Conservation (phyloP, 176 grass and related monocot species). For the Oryza australiensis region DNA sequence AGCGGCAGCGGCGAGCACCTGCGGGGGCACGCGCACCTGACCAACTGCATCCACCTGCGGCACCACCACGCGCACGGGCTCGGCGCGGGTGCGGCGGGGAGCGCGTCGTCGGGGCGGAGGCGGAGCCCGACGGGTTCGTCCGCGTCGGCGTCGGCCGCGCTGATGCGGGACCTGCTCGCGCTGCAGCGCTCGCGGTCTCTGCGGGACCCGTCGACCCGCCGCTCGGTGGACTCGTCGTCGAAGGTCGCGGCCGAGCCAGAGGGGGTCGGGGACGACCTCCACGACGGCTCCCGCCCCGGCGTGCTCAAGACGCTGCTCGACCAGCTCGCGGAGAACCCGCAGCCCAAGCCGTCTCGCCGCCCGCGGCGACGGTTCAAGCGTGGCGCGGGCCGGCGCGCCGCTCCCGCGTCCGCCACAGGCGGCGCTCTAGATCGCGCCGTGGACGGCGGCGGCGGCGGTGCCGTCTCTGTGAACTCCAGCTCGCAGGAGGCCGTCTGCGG, state of each 20-base stretch:
- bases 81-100: background rate
- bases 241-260: slow-evolving; percentile 55
- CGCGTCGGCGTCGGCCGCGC: slow-evolving; percentile 45
- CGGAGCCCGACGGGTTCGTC: slow-evolving; percentile 42
- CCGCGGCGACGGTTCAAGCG: slow-evolving; percentile 52
- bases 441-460: background rate
- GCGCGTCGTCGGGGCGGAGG: slow-evolving; percentile 43
- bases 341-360: slow-evolving; percentile 28
- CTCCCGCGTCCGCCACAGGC: background rate
- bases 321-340: slow-evolving; percentile 56
- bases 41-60: slow-evolving; percentile 84
- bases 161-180: slow-evolving; percentile 77
- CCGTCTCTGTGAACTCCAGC: slow-evolving; percentile 53
- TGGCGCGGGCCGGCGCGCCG: slow-evolving; percentile 17
- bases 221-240: slow-evolving; percentile 67
- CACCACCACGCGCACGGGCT: slow-evolving; percentile 52
- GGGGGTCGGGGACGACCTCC: slow-evolving; percentile 15
- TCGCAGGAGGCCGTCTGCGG: slow-evolving; percentile 67
- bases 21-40: slow-evolving; percentile 70
- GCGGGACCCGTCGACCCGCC: slow-evolving; percentile 76
- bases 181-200: slow-evolving; percentile 82
- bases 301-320: slow-evolving; percentile 73
- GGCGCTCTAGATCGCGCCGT: slow-evolving; percentile 32
- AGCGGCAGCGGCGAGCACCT: slow-evolving; percentile 49
- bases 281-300: slow-evolving; percentile 8